Evolutionary conservation across 768 basidiomycete species (phyloP).

Genomic region (Hydnomerulius pinastri): DNA sequence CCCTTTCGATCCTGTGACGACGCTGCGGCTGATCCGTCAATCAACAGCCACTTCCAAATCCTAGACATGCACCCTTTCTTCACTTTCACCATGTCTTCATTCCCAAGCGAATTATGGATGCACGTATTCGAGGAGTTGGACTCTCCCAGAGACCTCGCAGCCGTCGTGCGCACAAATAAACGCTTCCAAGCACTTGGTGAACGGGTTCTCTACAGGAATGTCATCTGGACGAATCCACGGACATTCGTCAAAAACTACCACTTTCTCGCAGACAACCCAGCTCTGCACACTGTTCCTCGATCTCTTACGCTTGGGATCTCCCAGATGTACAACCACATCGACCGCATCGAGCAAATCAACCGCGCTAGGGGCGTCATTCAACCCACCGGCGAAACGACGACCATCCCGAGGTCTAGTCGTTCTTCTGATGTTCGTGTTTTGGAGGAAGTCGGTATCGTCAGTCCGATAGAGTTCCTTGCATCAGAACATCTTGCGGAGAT

Average conservation of each 20-base stretch:
- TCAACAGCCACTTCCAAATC: too few relatives aligned
- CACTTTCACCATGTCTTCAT: constrained; percentile 14
- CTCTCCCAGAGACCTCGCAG: constrained; percentile 30
- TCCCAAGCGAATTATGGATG: constrained; percentile 43
- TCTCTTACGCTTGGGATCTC: constrained; percentile 31
- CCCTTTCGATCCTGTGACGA: too few relatives aligned
- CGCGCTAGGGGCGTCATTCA: constrained; percentile 26
- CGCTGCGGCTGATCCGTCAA: too few relatives aligned
- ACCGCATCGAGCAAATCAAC: constrained; percentile 31
- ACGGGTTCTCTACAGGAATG: constrained; percentile 34
- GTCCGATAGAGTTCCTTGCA: constrained; percentile 23
- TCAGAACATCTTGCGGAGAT: constrained; percentile 14
- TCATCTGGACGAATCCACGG: constrained; percentile 36
- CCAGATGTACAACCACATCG: constrained; percentile 12
- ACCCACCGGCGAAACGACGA: constrained; percentile 14
- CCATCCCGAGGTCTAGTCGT: constrained; percentile 18
- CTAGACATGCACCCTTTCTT: too few relatives aligned
- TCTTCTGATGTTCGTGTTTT: constrained; percentile 27
- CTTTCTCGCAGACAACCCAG: constrained; percentile 10
- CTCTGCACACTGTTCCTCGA: constrained; percentile 16
- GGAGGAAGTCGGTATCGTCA: constrained; percentile 20
- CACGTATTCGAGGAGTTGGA: constrained; percentile 38
- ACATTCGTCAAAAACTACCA: constrained; percentile 26
- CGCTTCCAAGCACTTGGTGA: constrained; percentile 32
- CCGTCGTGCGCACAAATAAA: constrained; percentile 32